A percentile compares a stretch with the other conserved stretches of the same genome.
phyloP scores from a whole-genome alignment of 305 asterid genomes.

The Coffea humblotiana region DNA sequence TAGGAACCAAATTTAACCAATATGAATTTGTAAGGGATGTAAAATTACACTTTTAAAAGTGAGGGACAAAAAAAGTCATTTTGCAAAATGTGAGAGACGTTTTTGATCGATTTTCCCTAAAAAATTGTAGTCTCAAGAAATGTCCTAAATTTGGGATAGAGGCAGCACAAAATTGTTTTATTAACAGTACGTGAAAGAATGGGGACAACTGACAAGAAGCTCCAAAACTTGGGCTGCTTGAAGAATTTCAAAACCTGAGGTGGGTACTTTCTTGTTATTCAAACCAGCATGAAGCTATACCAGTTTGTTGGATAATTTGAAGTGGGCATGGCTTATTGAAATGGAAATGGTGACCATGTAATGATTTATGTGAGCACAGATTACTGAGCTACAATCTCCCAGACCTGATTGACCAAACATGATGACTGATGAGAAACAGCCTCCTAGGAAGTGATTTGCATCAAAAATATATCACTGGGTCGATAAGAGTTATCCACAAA shows the following conservation, averaged over 20 bases:
- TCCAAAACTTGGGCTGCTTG: constrained; percentile 51
- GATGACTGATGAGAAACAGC: constrained; percentile 30
- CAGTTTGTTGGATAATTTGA: constrained; percentile 38
- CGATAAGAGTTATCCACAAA: constrained; percentile 28
- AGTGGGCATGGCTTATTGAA: constrained; percentile 61
- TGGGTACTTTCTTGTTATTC: constrained; percentile 43
- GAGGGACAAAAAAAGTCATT: too few relatives aligned
- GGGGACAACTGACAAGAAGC: constrained; percentile 39
- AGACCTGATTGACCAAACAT: constrained; percentile 26
- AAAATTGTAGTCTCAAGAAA: too few relatives aligned
- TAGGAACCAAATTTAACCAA: too few relatives aligned
- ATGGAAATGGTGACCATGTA: constrained; percentile 31
- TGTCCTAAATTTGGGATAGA: too few relatives aligned
- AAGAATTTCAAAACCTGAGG: constrained; percentile 36
- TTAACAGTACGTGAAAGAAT: constrained; percentile 22
- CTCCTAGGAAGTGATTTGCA: constrained; percentile 32
- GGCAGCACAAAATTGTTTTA: too few relatives aligned
- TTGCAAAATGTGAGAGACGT: too few relatives aligned
- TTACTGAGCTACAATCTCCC: constrained; percentile 34
- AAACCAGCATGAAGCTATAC: constrained; percentile 49
- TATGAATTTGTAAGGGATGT: too few relatives aligned
- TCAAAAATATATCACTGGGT: constrained; percentile 33
- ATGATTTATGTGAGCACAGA: constrained; percentile 35
- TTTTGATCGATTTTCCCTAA: too few relatives aligned
- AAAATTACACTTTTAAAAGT: too few relatives aligned